Evolutionary conservation across 202 grass and related monocot species (phyloP).

Genomic region (Setaria italica): DNA sequence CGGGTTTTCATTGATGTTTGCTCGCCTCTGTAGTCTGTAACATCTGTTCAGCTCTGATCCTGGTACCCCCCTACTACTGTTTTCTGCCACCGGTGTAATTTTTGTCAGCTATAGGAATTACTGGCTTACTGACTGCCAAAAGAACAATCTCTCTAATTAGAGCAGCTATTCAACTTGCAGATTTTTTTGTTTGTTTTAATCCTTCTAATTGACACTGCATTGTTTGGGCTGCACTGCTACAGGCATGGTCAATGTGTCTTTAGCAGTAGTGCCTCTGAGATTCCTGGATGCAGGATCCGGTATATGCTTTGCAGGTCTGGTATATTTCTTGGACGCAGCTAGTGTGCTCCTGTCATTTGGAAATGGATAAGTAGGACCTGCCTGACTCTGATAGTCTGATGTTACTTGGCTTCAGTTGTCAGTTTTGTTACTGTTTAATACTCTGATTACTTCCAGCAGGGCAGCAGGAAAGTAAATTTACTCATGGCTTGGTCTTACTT

Average conservation of each 20-base stretch:
- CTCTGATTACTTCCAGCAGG: too few species aligned
- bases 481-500: not conserved
- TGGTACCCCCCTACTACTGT: not conserved
- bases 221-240: not conserved
- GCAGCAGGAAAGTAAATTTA: not conserved
- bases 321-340: constrained; percentile 35
- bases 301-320: constrained; percentile 35
- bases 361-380: constrained; percentile 25
- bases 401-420: not conserved
- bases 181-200: not conserved
- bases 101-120: constrained; percentile 28
- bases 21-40: not conserved
- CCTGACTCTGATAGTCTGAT: not conserved
- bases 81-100: constrained; percentile 8
- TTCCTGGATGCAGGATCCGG: constrained; percentile 20
- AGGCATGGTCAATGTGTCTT: constrained; percentile 25
- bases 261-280: constrained; percentile 1
- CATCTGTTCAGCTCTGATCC: constrained; percentile 28
- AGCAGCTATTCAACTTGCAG: not conserved
- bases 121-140: not conserved
- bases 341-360: not conserved
- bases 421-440: constrained; percentile 22
- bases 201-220: not conserved
- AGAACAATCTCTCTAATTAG: not conserved
- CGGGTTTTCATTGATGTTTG: constrained; percentile 7